Conservation (phyloP, 139 green algal species). For the Micromonas commoda region DNA sequence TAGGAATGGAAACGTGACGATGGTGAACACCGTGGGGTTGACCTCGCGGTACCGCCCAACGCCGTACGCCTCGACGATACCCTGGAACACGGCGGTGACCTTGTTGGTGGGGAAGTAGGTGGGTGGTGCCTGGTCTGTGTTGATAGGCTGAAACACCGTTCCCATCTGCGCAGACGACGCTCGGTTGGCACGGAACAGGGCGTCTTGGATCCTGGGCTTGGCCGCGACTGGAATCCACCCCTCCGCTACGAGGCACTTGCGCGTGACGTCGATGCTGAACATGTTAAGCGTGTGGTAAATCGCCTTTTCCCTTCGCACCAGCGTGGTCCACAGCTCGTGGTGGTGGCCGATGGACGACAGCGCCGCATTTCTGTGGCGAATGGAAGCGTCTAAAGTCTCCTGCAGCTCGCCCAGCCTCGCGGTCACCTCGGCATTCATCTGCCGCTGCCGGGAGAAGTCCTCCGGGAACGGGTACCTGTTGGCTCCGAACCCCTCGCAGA, state of each 20-base stretch:
- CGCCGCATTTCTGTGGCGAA: constrained; percentile 49
- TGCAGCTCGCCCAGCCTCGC: constrained; percentile 78
- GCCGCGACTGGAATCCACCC: constrained; percentile 76
- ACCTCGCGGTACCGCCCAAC: constrained; percentile 31
- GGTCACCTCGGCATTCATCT: constrained; percentile 78
- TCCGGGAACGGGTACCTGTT: constrained; percentile 98
- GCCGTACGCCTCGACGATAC: constrained; percentile 94
- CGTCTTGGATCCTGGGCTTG: constrained; percentile 54
- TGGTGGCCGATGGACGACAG: not conserved
- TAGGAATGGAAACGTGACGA: constrained; percentile 98
- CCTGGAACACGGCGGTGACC: constrained; percentile 84
- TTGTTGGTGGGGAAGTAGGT: constrained; percentile 91
- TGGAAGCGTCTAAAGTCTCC: constrained; percentile 79
- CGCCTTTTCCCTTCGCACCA: constrained; percentile 77
- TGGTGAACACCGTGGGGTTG: constrained; percentile 91
- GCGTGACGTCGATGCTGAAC: constrained; percentile 81
- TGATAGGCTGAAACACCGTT: constrained; percentile 83
- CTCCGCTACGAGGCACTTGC: constrained; percentile 90
- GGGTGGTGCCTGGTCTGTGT: constrained; percentile 72
- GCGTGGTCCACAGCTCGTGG: constrained; percentile 30
- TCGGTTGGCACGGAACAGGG: constrained; percentile 20
- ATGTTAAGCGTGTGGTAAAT: constrained; percentile 99
- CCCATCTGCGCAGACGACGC: constrained; percentile 52
- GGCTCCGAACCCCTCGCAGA: constrained; percentile 88
- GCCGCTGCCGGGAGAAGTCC: constrained; percentile 68